phyloP scores from a whole-genome alignment of 1,139 yeast genomes.

The Saccharomycopsis hybrid region DNA sequence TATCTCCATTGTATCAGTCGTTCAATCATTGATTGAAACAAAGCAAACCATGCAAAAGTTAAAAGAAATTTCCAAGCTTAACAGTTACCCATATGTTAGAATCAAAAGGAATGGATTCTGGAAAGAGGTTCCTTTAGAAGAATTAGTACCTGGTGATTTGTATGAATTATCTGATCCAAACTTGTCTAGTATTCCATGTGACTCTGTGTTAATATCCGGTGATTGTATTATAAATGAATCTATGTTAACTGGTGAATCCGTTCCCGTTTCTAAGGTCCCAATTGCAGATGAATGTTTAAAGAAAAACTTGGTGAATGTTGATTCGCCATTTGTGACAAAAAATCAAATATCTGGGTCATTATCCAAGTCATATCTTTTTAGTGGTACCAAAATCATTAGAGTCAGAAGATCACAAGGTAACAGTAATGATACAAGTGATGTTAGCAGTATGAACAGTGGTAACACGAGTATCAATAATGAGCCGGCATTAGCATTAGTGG shows the following conservation, averaged over 20 bases:
- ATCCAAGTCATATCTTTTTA: constrained; percentile 71
- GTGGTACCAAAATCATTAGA: constrained; percentile 84
- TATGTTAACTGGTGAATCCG: constrained; percentile 96
- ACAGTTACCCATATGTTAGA: constrained; percentile 49
- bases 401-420: constrained; percentile 54
- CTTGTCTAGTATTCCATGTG: constrained; percentile 72
- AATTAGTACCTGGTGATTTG: constrained; percentile 92
- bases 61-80: constrained; percentile 51
- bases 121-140: constrained; percentile 75
- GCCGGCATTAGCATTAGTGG: constrained; percentile 82
- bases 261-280: constrained; percentile 79
- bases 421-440: constrained; percentile 28
- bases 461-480: constrained; percentile 38
- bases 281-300: constrained; percentile 59
- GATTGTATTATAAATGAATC: constrained; percentile 93
- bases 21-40: constrained; percentile 79
- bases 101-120: constrained; percentile 92
- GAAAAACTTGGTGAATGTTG: constrained; percentile 46
- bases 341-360: constrained; percentile 57
- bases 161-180: constrained; percentile 88
- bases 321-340: constrained; percentile 25
- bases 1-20: constrained; percentile 74
- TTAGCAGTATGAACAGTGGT: neutral
- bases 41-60: constrained; percentile 66
- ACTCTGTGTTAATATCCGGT: constrained; percentile 78